Conservation (phyloP, 148 eudicot species). For the Camellia granthamiana region DNA sequence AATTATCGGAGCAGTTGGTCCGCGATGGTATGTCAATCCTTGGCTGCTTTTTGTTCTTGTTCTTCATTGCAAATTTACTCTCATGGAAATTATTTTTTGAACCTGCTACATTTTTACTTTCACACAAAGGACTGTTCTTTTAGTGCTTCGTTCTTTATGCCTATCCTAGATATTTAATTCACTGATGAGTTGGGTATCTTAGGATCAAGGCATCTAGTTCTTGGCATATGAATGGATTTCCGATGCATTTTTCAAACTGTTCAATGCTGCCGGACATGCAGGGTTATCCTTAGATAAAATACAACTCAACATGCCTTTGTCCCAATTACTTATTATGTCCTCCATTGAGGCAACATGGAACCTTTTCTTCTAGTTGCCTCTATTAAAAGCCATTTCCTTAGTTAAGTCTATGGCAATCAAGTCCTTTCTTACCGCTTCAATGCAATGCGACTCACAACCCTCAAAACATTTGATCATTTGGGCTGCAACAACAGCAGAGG, state of each 20-base stretch:
- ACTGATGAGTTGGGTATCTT: not conserved
- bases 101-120: too few relatives aligned
- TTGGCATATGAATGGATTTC: not conserved
- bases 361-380: too few relatives aligned
- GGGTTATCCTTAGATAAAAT: not conserved
- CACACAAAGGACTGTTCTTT: not conserved
- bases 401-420: too few relatives aligned
- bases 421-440: too few relatives aligned
- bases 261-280: not conserved
- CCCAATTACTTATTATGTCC: too few relatives aligned
- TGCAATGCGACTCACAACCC: too few relatives aligned
- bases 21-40: constrained; percentile 70
- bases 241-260: not conserved
- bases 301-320: not conserved
- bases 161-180: not conserved
- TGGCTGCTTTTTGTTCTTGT: not conserved
- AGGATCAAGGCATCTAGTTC: not conserved
- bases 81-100: not conserved
- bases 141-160: not conserved
- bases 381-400: too few relatives aligned
- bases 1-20: constrained; percentile 76
- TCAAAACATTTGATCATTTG: too few relatives aligned
- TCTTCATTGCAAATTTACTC: not conserved
- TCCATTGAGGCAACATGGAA: too few relatives aligned
- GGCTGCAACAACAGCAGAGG: too few relatives aligned